Percentiles rank a stretch among this genome's conserved stretches.
These are phyloP conservation scores for Hamiltosporidium magnivora DNA, from an alignment of 371 early-diverging fungal species.

Conservation along the genomic window DNA sequence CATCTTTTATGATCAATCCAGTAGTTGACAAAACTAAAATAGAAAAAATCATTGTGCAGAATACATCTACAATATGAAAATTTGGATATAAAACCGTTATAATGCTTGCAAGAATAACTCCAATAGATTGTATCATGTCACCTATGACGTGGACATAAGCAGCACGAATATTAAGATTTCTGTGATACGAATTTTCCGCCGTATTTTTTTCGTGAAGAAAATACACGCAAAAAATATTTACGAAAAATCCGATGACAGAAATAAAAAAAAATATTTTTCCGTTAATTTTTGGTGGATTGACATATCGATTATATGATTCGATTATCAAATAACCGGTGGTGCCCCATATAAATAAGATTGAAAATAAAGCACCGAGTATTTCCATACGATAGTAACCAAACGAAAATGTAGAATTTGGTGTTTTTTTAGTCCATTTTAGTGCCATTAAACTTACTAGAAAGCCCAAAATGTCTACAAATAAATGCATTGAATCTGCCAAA, in stretches of 20 bases:
- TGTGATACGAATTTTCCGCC: background rate
- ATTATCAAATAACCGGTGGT: constrained; percentile 34
- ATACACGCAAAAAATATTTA: constrained; percentile 23
- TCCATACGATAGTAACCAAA: constrained; percentile 47
- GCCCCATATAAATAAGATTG: constrained; percentile 42
- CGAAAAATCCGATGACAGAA: constrained; percentile 36
- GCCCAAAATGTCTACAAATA: constrained; percentile 44
- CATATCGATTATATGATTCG: constrained; percentile 29
- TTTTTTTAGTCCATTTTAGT: constrained; percentile 30
- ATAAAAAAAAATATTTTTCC: constrained; percentile 38
- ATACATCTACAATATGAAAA: constrained; percentile 63
- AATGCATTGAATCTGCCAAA: constrained; percentile 43
- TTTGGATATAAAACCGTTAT: constrained; percentile 65
- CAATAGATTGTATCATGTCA: constrained; percentile 68
- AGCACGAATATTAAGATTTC: constrained; percentile 64
- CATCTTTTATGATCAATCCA: constrained; percentile 62
- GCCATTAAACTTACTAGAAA: constrained; percentile 40
- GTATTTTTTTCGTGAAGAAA: background rate
- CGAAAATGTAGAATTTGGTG: constrained; percentile 21
- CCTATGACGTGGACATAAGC: constrained; percentile 75
- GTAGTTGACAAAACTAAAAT: constrained; percentile 66
- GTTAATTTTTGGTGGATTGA: constrained; percentile 39
- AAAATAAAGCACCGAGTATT: constrained; percentile 38
- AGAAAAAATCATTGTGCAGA: constrained; percentile 71
- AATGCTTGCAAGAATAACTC: constrained; percentile 70